Conservation (phyloP, 1,284 basidiomycete species). For the Trametes pubescens region DNA sequence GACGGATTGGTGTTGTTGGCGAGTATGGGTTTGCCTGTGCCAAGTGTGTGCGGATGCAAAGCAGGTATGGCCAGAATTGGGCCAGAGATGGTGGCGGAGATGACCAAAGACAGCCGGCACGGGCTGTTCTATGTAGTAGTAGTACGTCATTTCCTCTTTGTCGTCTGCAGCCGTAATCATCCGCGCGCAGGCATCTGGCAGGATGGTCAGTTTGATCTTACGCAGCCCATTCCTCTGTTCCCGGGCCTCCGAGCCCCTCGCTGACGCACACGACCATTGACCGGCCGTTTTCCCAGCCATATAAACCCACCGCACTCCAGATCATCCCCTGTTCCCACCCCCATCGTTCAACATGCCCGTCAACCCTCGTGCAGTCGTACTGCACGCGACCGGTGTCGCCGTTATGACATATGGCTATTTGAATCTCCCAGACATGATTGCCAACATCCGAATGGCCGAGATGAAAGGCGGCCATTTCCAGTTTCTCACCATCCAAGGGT, state of each 20-base stretch:
- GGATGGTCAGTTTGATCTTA: not conserved
- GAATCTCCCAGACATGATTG: constrained; percentile 46
- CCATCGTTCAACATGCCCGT: constrained; percentile 18
- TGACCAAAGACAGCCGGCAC: not conserved
- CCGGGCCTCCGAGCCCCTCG: not conserved
- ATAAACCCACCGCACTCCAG: not conserved
- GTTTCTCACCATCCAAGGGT: constrained; percentile 84
- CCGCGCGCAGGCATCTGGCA: too few relatives aligned
- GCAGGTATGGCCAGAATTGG: not conserved
- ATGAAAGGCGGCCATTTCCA: constrained; percentile 74
- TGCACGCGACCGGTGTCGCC: constrained; percentile 52
- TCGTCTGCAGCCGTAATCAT: not conserved
- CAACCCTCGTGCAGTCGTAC: constrained; percentile 33
- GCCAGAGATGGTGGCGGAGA: not conserved
- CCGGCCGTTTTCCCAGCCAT: not conserved
- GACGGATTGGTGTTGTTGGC: not conserved
- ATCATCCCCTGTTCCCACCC: too few relatives aligned
- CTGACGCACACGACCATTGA: not conserved
- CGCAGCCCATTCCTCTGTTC: not conserved
- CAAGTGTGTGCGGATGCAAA: not conserved
- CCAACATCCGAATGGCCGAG: constrained; percentile 49
- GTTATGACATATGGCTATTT: constrained; percentile 60
- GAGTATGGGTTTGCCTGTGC: not conserved
- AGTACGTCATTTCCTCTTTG: constrained; percentile 7
- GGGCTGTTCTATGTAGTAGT: too few relatives aligned